phyloP scores from a whole-genome alignment of 441 rosid genomes.

The Syzygium malaccense region DNA sequence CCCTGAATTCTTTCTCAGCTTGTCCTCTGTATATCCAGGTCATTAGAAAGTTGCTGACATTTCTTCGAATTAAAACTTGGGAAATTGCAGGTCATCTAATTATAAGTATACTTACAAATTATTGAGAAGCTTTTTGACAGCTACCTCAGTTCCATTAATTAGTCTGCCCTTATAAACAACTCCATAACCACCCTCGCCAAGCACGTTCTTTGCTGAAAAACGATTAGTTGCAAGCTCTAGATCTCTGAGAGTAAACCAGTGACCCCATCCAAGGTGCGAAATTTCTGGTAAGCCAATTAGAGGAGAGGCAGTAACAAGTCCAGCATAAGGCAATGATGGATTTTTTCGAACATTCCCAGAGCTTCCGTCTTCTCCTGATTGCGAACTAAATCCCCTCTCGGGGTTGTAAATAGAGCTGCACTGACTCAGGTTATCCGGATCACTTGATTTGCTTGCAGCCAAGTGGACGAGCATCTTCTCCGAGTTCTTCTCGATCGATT shows the following conservation, averaged over 20 bases:
- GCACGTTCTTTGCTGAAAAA: constrained; percentile 4
- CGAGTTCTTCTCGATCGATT: neutral
- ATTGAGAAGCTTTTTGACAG: constrained; percentile 15
- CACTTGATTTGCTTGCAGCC: constrained; percentile 2
- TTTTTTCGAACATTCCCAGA: constrained; percentile 5
- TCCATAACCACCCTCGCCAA: constrained; percentile 19
- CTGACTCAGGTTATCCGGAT: constrained; percentile 10
- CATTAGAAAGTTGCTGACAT: neutral
- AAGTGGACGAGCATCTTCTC: neutral
- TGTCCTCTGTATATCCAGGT: constrained; percentile 3
- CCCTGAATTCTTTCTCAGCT: constrained; percentile 17
- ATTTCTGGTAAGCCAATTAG: constrained; percentile 12
- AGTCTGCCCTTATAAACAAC: constrained; percentile 11
- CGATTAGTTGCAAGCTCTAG: constrained; percentile 13
- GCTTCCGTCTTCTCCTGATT: constrained; percentile 16
- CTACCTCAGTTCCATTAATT: constrained; percentile 12
- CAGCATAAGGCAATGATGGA: neutral
- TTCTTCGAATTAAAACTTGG: neutral
- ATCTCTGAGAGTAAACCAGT: constrained; percentile 6
- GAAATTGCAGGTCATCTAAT: neutral
- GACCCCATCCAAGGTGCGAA: constrained; percentile 18
- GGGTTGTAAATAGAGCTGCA: constrained; percentile 6
- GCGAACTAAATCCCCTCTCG: constrained; percentile 11
- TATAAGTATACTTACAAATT: constrained; percentile 2
- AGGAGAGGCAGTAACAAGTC: constrained; percentile 9